Evolutionary conservation across 768 basidiomycete species (phyloP).

Genomic region (Tulasnella sp.): DNA sequence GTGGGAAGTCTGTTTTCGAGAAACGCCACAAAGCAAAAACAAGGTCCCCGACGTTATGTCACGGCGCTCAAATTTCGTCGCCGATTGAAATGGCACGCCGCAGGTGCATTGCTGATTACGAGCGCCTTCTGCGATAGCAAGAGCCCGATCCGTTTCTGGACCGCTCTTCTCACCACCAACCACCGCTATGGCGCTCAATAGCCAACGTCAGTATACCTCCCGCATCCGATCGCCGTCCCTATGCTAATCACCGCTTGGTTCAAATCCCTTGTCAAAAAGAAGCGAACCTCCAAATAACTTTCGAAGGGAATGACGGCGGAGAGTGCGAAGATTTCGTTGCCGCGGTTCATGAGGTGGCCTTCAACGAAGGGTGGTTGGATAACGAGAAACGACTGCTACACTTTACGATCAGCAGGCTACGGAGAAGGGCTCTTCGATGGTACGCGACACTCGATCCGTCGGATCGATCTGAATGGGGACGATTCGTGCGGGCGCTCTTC

Average conservation of each 20-base stretch:
- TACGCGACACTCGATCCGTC: neutral
- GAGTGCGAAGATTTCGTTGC: neutral
- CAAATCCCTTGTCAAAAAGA: too few species aligned
- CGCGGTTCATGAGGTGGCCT: neutral
- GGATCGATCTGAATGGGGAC: neutral
- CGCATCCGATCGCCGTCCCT: too few species aligned
- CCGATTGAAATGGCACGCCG: too few species aligned
- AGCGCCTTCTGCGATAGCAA: too few species aligned
- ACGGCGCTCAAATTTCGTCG: too few species aligned
- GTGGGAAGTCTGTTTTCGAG: conserved; percentile 1
- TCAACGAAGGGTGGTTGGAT: neutral
- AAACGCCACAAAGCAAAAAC: neutral
- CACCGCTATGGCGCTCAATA: too few species aligned
- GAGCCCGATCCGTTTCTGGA: too few species aligned
- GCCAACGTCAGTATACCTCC: too few species aligned
- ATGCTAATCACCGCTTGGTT: too few species aligned
- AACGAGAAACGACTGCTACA: neutral
- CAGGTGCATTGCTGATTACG: too few species aligned
- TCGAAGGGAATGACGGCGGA: neutral
- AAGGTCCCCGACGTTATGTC: neutral
- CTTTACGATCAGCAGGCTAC: neutral
- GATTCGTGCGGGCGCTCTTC: neutral
- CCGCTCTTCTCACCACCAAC: too few species aligned
- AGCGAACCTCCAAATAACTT: neutral
- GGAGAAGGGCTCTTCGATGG: neutral